Evolutionary conservation across 176 grass and related monocot genomes (phyloP).

Genomic region (Aegilops bicornis): DNA sequence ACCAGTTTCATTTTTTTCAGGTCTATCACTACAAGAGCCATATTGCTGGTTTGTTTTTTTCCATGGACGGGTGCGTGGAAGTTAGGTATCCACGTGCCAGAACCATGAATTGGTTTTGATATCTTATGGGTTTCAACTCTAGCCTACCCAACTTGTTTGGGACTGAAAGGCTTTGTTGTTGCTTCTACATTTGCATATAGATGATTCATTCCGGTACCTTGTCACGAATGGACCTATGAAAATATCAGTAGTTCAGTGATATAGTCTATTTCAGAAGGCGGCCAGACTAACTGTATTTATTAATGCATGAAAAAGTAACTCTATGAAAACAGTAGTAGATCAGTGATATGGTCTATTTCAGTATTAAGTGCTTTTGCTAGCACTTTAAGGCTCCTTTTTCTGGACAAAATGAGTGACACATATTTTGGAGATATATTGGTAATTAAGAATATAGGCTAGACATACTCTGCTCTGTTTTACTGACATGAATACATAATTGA

Average conservation of each 20-base stretch:
- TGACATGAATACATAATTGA: not conserved
- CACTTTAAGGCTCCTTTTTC: not conserved
- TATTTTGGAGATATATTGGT: not conserved
- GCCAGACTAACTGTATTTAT: not conserved
- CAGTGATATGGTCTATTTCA: constrained; percentile 2
- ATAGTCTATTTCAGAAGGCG: constrained; percentile 1
- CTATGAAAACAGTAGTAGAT: not conserved
- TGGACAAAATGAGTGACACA: not conserved
- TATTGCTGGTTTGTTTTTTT: not conserved
- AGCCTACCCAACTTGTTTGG: no score
- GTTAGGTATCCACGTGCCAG: no score
- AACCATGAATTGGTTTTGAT: no score
- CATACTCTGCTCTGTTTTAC: not conserved
- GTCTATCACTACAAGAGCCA: not conserved
- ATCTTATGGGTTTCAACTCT: no score
- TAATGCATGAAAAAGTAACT: not conserved
- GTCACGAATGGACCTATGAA: not conserved
- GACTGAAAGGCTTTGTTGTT: not conserved
- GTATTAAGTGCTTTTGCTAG: not conserved
- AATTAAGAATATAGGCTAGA: not conserved
- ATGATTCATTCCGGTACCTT: not conserved
- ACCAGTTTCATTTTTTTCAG: not conserved
- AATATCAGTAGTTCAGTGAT: constrained; percentile 6
- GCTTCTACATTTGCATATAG: not conserved
- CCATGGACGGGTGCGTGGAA: no score